Evolutionary conservation across 1,284 basidiomycete genomes (phyloP), one percentile per base, ranked within the genome.

Genomic region (Papiliotrema flavescens): DNA sequence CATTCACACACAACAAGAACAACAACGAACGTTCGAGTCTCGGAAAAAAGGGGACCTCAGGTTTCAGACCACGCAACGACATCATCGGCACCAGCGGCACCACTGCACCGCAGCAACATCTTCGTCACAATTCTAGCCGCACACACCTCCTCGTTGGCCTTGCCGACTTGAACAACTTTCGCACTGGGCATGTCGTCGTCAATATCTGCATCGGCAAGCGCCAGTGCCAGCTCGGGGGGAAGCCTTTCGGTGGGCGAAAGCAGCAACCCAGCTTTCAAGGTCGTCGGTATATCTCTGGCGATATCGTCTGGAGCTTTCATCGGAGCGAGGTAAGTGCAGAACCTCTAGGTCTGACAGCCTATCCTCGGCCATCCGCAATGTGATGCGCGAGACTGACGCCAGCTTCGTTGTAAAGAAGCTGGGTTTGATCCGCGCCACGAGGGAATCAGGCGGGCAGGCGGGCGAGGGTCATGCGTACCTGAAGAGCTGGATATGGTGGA

Each of bases 391-490:
- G 11, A 24, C n/a, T 37, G 28, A 41, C 36, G 20, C 26, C 53
- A 71, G 72, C 49, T 74, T 75, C 40, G 80, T 82, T 20, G 74
- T 98, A 81, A 98, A 98, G 84, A 98, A 98, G 82, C 95, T 90
- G 71, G 91, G 90, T 15, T 79, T 92, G 22, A 51, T 82, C 9
- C 44, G 56, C 13, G 64, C 76, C 36, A 75, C 76, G 81, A 66
- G 80, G 79, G 78, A 81, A 64, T 69, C 79, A 51, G 82, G 82
- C 6, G 80, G 79, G 41, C 79, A 79, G 13, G 86, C 90, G 0
- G 95, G 95, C 46, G 92, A 98, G 71, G 94, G 94, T 45, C 91
- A 96, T 57, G 90, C 84, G 13, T 98, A 98, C 78, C 84, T 98
- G 72, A 95, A 94, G 65, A 71, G 61, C 54, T 67, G 77, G 65